Conservation (phyloP, 2,329 filamentous ascomycete species). For the Aureobasidium sp. region DNA sequence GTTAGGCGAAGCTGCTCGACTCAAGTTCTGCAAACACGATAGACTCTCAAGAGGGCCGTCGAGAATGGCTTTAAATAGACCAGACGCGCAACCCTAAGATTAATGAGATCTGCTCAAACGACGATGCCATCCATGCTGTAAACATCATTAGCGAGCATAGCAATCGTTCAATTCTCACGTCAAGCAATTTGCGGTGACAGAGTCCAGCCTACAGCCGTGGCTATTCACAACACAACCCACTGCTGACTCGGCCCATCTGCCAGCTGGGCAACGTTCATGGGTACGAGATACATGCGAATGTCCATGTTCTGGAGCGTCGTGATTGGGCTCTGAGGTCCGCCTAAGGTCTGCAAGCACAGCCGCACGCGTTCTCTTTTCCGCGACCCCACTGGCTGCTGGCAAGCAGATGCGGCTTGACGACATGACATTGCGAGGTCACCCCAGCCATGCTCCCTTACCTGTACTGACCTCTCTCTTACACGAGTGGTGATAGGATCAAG, state of each 20-base stretch:
- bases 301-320: neutral
- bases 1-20: neutral
- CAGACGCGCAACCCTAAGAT: neutral
- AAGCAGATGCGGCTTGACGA: constrained; percentile 8
- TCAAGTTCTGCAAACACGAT: neutral
- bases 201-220: neutral
- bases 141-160: neutral
- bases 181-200: neutral
- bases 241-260: neutral
- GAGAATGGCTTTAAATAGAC: neutral
- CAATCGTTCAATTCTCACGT: neutral
- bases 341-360: neutral
- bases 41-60: neutral
- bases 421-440: neutral
- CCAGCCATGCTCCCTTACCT: neutral
- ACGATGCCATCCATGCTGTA: neutral
- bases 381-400: neutral
- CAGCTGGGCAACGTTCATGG: neutral
- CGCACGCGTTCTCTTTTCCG: neutral
- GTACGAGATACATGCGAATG: neutral
- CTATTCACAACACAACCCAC: neutral
- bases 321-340: neutral
- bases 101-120: neutral
- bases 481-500: neutral
- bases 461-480: neutral